Base-by-base conservation (phyloP, 2,329 filamentous ascomycete genomes). In the Pseudophaeomoniella oleicola region DNA sequence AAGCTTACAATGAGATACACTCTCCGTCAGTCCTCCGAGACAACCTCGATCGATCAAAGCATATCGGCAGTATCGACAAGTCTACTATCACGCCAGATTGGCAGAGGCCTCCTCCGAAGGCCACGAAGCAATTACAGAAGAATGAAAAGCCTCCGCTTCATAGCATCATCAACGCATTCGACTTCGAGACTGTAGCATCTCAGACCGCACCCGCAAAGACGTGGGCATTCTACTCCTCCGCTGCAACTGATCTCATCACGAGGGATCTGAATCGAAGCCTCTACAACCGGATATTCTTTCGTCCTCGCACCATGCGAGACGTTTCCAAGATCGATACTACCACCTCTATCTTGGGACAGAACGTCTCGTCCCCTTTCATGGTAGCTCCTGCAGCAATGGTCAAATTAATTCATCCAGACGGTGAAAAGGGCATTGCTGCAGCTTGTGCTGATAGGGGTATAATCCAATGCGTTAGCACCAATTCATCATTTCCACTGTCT, bases 181-280 rank as follows among this genome's bases (percentile, higher is more conserved):
- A 81, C 55, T 80, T 80, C 48, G 66, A 72, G 36, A 40, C 57
- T 9, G 71, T 68, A 0, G 75, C 76, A 3, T 63, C 66, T 12
- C 58, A 59, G 16, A 68, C 66, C 4, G 62, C 77, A 34, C 63
- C 64, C 5, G 64, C 67, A 15, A 81, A 81, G 48, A 71, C 75
- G n/a, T 80, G 73, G 72, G 77, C 76, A 0, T 81, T 80, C 48
- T 71, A 76, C 49, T 78, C 72, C 14, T 78, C 73, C 5, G 77
- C 75, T 2, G 71, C 76, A 9, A 79, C 74, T 4, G 77, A 66
- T 66, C 46, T 69, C 3, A 72, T 77, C 27, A 71, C 75, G 34
- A 63, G 66, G 2, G 54, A 62, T 16, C 60, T 62, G 35, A 81
- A 81, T 50, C 63, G 58, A 16, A 59, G 63, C 0, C 59, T 65